Evolutionary conservation across 495 filamentous ascomycete genomes (phyloP), one percentile per base, ranked within the genome.

Genomic region (Penicillium egyptiacum): DNA sequence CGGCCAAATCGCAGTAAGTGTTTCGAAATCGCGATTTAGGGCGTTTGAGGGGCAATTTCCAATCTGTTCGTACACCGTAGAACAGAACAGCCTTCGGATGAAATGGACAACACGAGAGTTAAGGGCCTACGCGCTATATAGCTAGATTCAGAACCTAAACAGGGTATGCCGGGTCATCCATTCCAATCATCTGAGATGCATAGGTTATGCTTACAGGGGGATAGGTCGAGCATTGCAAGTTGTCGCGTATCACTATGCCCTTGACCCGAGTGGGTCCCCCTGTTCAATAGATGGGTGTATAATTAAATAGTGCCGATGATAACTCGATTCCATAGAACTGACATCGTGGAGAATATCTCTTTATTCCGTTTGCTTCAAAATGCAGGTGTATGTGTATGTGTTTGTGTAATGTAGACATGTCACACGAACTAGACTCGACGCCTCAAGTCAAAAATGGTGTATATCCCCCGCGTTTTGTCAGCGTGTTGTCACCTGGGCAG

Each of bases 131-230:
- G 39, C 30, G 43, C 60, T 63, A 63, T 63, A 63, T 63, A 60
- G 28, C 40, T 50, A 37, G 28, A 45, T 52, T n/a, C 41, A 26
- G 28, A 19, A 12, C 11, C 31, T 35, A 55, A 62, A 65, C 57
- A 60, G 58, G 63, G 60, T 51, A 60, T 62, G 62, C 20, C 52
- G 54, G 56, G 60, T 57, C 51, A 33, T 59, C 43, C 66, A 66
- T 67, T 69, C 66, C 60, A 56, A 50, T 22, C 33, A 58, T 57
- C 47, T 48, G 35, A 39, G 47, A 55, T 57, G 35, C 35, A n/a
- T n/a, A 35, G 28, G 4, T 14, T 49, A 49, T 46, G 43, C 23
- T 28, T 7, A 28, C 8, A n/a, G 43, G 30, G 30, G 30, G 30
- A 33, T 10, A 43, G 43, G 43, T 8, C 14, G 45, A 48, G 45